Percentiles rank a stretch among this genome's conserved stretches.
These are phyloP conservation scores for Thielaviopsis musarum DNA, from an alignment of 2,329 filamentous ascomycete genomes.

Conservation along the genomic window DNA sequence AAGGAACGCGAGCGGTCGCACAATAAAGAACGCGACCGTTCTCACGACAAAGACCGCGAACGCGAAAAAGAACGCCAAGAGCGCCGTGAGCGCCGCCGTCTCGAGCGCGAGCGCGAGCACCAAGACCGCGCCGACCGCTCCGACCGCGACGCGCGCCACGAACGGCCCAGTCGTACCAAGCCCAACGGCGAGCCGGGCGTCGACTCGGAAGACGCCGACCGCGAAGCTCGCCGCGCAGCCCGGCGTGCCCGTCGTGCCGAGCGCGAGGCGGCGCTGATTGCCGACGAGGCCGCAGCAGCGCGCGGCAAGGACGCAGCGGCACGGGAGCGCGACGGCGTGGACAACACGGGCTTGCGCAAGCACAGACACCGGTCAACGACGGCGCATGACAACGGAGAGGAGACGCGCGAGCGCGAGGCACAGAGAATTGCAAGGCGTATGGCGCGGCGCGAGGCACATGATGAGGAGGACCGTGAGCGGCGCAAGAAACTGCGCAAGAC, in stretches of 20 bases:
- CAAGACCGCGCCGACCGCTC: constrained; percentile 33
- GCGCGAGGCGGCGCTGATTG: constrained; percentile 30
- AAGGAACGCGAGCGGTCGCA: constrained; percentile 20
- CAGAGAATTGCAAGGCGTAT: background rate
- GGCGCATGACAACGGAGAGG: background rate
- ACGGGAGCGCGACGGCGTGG: background rate
- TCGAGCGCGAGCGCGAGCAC: constrained; percentile 13
- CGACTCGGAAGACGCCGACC: constrained; percentile 35
- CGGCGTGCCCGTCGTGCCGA: constrained; percentile 43
- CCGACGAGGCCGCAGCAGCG: constrained; percentile 40
- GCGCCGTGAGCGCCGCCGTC: background rate
- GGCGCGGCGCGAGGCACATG: constrained; percentile 1
- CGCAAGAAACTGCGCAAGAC: background rate
- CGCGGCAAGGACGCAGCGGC: constrained; percentile 36
- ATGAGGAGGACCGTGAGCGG: background rate
- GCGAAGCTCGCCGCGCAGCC: constrained; percentile 44
- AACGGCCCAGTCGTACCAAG: constrained; percentile 31
- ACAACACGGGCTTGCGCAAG: background rate
- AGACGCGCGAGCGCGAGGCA: background rate
- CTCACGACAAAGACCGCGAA: constrained; percentile 17
- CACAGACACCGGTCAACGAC: background rate
- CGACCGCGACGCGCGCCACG: constrained; percentile 32
- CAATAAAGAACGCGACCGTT: constrained; percentile 13
- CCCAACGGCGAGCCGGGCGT: constrained; percentile 32
- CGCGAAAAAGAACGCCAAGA: constrained; percentile 18